These are phyloP conservation scores for Alternaria triticimaculans DNA, from an alignment of 2,329 filamentous ascomycete species.

Conservation along the genomic window DNA sequence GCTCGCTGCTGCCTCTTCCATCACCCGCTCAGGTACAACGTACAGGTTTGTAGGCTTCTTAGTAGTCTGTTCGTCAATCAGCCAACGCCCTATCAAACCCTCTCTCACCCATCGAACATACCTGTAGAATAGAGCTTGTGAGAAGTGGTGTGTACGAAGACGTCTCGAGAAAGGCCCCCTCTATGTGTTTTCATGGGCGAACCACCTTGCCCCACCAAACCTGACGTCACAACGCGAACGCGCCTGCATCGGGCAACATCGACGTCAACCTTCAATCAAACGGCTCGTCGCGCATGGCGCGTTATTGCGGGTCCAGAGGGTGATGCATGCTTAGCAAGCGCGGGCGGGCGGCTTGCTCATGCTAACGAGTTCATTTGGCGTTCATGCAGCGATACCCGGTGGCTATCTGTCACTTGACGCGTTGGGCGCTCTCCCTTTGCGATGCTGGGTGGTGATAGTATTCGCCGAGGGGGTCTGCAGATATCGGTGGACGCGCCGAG, in stretches of 20 bases:
- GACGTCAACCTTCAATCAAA: conserved; percentile 34
- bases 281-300: neutral
- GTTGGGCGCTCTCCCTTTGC: neutral
- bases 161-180: conserved; percentile 4
- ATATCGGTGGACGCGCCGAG: neutral
- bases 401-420: conserved; percentile 5
- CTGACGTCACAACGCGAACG: conserved; percentile 31
- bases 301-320: conserved; percentile 1
- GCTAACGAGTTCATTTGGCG: neutral
- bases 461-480: neutral
- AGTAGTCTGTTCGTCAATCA: neutral
- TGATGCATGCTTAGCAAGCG: conserved; percentile 11
- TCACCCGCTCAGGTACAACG: neutral
- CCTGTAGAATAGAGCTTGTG: conserved; percentile 2
- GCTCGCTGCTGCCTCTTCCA: neutral
- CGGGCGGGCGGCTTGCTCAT: neutral
- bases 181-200: conserved; percentile 14
- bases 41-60: neutral
- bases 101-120: neutral
- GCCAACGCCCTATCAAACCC: neutral
- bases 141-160: neutral
- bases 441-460: neutral
- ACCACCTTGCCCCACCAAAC: conserved; percentile 26
- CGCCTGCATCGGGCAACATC: conserved; percentile 27
- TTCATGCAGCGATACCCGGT: conserved; percentile 7